Base-by-base conservation (phyloP, 371 early-diverging fungal species). In the Saksenaea oblongispora region DNA sequence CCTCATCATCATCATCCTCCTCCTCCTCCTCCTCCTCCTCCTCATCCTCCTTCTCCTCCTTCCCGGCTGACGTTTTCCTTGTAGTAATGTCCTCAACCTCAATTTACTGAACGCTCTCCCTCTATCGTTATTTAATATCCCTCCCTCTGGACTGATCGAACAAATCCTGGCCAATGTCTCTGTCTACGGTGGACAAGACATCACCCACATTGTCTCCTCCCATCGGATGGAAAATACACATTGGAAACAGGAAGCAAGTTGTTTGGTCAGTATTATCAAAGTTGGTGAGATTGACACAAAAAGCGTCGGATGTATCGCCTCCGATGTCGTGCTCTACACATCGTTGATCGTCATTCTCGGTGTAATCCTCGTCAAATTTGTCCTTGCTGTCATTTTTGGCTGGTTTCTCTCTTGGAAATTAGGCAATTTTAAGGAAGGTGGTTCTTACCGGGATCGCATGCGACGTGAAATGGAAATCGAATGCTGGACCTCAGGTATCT, bases 271-370 rank as follows among this genome's bases (percentile, higher is more conserved):
- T 7, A 73, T 84, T 11, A 85, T 90, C 79, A 84, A 87, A 55
- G 90, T 92, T 14, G 94, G 93, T 5, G 86, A 86, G 22, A 77
- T 94, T n/a, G 93, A 93, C 65, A 85, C 88, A 9, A 80, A 84
- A 59, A 84, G 91, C 11, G 65, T 82, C 10, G 84, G 87, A 10
- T 93, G 95, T 70, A 81, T 92, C 61, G 79, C 90, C 0, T 84
- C 92, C 5, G 82, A 92, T 72, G 70, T 82, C 0, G 83, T 89
- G 0, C 71, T 89, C 7, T 75, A 80, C 53, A 68, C 83, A 1
- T 83, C 84, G 0, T 60, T 88, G 26, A 74, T 82, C 18, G 83
- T 84, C n/a, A 81, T 89, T 42, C 65, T 89, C 31, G 76, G 85
- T 3, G 76, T 87, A 22, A 85, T 89, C 34, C 26, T 87, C 7